Percentiles rank a stretch among this genome's conserved stretches.
phyloP scores from a whole-genome alignment of 2,329 filamentous ascomycete genomes.

The Pyricularia sp. region DNA sequence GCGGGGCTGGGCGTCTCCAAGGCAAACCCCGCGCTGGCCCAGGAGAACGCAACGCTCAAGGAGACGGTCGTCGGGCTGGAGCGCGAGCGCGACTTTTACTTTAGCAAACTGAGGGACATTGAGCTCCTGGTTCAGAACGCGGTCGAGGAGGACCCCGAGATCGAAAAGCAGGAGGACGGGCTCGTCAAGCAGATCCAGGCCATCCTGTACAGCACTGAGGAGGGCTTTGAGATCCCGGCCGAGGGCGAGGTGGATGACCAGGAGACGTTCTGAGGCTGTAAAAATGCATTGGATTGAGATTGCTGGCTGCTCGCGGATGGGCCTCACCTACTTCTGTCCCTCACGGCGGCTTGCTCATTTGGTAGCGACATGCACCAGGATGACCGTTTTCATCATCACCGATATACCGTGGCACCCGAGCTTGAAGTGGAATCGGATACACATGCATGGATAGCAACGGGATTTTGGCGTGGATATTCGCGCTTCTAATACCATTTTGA shows the following conservation, averaged over 20 bases:
- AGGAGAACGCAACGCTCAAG: conserved; percentile 83
- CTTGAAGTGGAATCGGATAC: background rate
- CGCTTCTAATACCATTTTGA: background rate
- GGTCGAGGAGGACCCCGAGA: conserved; percentile 81
- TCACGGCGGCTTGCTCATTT: background rate
- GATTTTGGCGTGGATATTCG: background rate
- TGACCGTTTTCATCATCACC: background rate
- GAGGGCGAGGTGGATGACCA: conserved; percentile 69
- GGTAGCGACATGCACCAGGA: background rate
- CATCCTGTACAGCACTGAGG: conserved; percentile 95
- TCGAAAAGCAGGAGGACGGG: conserved; percentile 89
- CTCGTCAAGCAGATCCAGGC: conserved; percentile 93
- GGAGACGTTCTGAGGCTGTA: conserved; percentile 58
- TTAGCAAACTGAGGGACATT: conserved; percentile 95
- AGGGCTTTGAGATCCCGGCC: conserved; percentile 81
- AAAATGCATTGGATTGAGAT: background rate
- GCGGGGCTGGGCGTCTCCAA: conserved; percentile 28
- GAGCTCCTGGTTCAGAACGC: conserved; percentile 90
- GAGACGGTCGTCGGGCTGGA: conserved; percentile 93
- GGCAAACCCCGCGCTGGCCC: conserved; percentile 62
- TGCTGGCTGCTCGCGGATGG: background rate
- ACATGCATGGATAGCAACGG: background rate
- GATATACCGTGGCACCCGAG: background rate
- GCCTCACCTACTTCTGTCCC: background rate
- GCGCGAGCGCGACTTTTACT: conserved; percentile 97